A percentile compares a stretch with the other conserved stretches of the same genome.
Conservation (phyloP, 257 asterid species). For the Solanum paucissectum region DNA sequence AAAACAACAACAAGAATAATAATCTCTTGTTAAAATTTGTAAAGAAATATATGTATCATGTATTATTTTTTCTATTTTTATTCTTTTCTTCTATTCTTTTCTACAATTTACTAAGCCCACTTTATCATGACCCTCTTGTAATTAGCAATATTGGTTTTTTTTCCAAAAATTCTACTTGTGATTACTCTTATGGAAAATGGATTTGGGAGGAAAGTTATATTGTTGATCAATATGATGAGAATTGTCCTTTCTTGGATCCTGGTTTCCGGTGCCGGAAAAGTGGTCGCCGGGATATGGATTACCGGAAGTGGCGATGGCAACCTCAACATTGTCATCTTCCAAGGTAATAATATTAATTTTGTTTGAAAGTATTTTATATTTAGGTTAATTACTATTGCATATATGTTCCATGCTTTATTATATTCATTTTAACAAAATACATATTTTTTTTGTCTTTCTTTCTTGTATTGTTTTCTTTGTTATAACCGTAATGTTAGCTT, state of each 20-base stretch:
- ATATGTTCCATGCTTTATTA: neutral
- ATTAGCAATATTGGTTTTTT: constrained; percentile 19
- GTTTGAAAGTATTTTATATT: neutral
- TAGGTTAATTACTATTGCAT: neutral
- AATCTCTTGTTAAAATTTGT: constrained; percentile 3
- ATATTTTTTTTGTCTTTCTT: neutral
- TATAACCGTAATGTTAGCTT: neutral
- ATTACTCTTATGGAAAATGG: constrained; percentile 67
- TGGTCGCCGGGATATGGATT: constrained; percentile 48
- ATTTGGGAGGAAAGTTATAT: constrained; percentile 48
- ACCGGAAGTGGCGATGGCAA: constrained; percentile 84
- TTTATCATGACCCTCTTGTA: constrained; percentile 21
- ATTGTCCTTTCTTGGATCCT: constrained; percentile 78
- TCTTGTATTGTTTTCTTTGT: neutral
- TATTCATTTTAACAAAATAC: neutral
- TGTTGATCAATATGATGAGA: constrained; percentile 35
- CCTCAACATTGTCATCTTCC: constrained; percentile 66
- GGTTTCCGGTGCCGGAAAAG: constrained; percentile 69
- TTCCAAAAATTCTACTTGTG: constrained; percentile 27
- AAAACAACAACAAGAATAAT: neutral
- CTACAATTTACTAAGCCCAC: constrained; percentile 14
- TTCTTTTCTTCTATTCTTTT: constrained; percentile 21
- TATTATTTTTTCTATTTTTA: constrained; percentile 19
- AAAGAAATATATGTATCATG: constrained; percentile 20
- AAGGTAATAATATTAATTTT: constrained; percentile 23